Evolutionary conservation across 192 early-diverging fungal genomes (phyloP).

Genomic region (Coemansia sp.): DNA sequence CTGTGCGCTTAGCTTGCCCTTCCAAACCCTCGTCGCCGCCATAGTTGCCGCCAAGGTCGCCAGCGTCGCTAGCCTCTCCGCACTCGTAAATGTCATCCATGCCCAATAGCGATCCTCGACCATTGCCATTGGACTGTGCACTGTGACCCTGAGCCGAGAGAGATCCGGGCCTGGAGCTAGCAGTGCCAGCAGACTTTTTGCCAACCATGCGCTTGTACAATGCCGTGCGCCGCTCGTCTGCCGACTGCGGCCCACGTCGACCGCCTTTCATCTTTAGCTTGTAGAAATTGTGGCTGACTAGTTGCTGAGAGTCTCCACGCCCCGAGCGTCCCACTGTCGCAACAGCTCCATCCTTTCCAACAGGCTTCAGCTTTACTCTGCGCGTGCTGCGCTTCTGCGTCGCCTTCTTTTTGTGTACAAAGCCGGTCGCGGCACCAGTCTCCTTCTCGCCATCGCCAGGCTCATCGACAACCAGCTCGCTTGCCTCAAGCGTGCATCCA

Average conservation of each 20-base stretch:
- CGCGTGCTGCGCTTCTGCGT: slow-evolving; percentile 54
- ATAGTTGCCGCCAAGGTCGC: neutral
- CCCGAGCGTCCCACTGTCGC: neutral
- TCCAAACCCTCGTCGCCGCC: neutral
- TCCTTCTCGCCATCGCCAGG: slow-evolving; percentile 9
- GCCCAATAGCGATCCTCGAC: neutral
- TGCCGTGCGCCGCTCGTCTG: slow-evolving; percentile 41
- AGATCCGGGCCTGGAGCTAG: neutral
- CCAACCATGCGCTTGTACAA: slow-evolving; percentile 46
- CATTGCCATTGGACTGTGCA: neutral
- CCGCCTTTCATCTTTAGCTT: slow-evolving; percentile 32
- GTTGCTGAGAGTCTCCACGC: slow-evolving; percentile 12
- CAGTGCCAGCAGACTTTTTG: neutral
- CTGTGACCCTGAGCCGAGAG: neutral
- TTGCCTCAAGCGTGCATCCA: neutral
- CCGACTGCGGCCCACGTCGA: slow-evolving; percentile 28
- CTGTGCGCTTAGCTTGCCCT: neutral
- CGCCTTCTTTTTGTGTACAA: slow-evolving; percentile 27
- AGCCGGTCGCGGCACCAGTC: neutral
- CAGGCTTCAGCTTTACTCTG: slow-evolving; percentile 46
- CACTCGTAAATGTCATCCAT: neutral
- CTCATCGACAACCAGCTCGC: slow-evolving; percentile 30
- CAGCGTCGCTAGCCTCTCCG: neutral
- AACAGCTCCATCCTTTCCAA: slow-evolving; percentile 17
- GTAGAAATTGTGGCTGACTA: slow-evolving; percentile 54